phyloP scores from a whole-genome alignment of 306 rosid genomes.

The Fragaria ananassa region DNA sequence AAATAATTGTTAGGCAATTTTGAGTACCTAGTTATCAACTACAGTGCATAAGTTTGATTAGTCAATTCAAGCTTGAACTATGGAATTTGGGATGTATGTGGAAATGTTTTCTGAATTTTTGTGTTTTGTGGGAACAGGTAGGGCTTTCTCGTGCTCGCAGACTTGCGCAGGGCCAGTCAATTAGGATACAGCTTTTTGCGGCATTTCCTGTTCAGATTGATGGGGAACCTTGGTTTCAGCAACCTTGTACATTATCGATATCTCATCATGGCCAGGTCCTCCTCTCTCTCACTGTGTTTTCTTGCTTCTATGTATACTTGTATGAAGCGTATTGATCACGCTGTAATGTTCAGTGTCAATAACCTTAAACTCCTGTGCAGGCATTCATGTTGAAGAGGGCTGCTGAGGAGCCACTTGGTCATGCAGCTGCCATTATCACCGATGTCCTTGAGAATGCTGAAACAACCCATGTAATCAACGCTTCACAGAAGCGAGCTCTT shows the following conservation, averaged over 20 bases:
- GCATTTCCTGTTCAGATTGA: constrained; percentile 91
- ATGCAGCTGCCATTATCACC: constrained; percentile 91
- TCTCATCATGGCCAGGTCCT: constrained; percentile 95
- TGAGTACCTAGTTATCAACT: neutral
- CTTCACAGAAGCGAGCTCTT: constrained; percentile 89
- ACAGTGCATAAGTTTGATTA: neutral
- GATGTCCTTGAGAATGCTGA: constrained; percentile 96
- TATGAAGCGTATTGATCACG: neutral
- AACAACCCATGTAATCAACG: constrained; percentile 74
- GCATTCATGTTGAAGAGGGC: constrained; percentile 95
- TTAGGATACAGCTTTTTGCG: constrained; percentile 76
- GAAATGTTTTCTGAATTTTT: constrained; percentile 20
- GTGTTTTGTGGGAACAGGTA: constrained; percentile 49
- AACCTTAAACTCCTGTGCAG: constrained; percentile 31
- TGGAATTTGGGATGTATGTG: neutral
- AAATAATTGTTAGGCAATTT: neutral
- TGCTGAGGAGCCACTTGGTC: constrained; percentile 97
- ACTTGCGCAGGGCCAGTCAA: constrained; percentile 93
- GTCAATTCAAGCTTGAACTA: constrained; percentile 4
- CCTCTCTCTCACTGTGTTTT: constrained; percentile 21
- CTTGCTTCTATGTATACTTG: neutral
- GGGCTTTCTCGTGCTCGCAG: constrained; percentile 98
- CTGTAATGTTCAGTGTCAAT: neutral
- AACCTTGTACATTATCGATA: constrained; percentile 66
- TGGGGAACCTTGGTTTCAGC: constrained; percentile 98